Base-by-base conservation (phyloP, 2,329 filamentous ascomycete species). In the Ilyonectria robusta region DNA sequence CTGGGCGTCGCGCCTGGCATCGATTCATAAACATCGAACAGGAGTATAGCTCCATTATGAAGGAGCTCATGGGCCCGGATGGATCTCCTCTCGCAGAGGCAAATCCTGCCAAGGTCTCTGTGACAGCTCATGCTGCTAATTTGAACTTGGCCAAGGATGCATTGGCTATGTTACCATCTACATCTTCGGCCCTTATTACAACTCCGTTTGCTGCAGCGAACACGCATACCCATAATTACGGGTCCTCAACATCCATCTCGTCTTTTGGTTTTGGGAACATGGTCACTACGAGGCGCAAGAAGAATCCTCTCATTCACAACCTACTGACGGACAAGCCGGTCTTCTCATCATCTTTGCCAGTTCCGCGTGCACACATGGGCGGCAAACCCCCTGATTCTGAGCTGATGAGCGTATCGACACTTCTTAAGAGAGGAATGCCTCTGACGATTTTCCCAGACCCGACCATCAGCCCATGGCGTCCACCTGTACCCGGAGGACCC, bases 281-380 rank as follows among this genome's bases (percentile, higher is more conserved):
- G 67, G 87, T 89, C 3, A 85, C 84, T 23, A 89, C 87, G 0
- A 82, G 87, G 64, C 84, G 83, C 53, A 85, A 84, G 63, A 86
- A 88, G 76, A 99, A 99, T 75, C 94, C 95, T 0, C 84, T 99
- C 1, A 96, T 99, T 51, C 94, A 99, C 81, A 98, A 98, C 75
- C 89, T 99, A 1, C 87, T 99, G 10, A 99, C 96, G 2, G 96
- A 99, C 81, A 97, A 97, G 76, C 95, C 96, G 0, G 88, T 95
- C 15, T 92, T 94, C 71, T 98, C 96, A 1, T 96, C 96, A 1
- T 99, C 96, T 0, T 85, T 99, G 0, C 96, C 96, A 0, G 86
- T 91, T 7, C 88, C 91, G 46, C 87, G 93, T 55, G 87, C 94
- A 35, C 70, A 78, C 42, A 69, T 80, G 69, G 73, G 81, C 55